phyloP scores from a whole-genome alignment of 805 yeast species.

The Candida nitratophila region DNA sequence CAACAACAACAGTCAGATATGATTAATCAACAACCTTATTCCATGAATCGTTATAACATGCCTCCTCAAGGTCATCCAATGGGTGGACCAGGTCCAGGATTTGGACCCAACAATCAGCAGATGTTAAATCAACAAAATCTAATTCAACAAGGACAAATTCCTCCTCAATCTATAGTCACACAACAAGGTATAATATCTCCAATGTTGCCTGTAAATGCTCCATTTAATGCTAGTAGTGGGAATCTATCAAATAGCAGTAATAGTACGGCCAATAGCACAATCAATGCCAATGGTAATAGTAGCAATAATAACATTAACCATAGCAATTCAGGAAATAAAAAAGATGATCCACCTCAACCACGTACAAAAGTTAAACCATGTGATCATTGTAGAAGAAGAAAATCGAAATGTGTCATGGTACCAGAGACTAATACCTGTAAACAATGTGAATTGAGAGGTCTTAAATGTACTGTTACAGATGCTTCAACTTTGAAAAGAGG shows the following conservation, averaged over 20 bases:
- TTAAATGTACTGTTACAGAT: slow-evolving; percentile 59
- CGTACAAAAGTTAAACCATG: slow-evolving; percentile 54
- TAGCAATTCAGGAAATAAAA: too few relatives aligned
- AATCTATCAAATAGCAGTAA: not conserved
- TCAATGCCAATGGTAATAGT: too few relatives aligned
- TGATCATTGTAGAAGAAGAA: slow-evolving; percentile 77
- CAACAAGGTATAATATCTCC: not conserved
- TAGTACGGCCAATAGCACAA: too few relatives aligned
- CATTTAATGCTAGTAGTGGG: not conserved
- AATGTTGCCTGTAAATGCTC: slow-evolving; percentile 3
- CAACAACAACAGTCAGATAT: slow-evolving; percentile 1
- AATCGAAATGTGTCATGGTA: slow-evolving; percentile 68
- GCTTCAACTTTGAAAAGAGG: slow-evolving; percentile 35
- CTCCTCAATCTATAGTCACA: slow-evolving; percentile 3
- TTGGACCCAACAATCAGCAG: slow-evolving; percentile 3
- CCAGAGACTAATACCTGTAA: slow-evolving; percentile 61
- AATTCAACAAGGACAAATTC: slow-evolving; percentile 4
- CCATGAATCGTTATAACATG: not conserved
- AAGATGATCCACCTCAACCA: slow-evolving; percentile 36
- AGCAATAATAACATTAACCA: too few relatives aligned
- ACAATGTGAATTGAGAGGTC: slow-evolving; percentile 67
- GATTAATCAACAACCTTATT: not conserved
- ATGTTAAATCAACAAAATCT: slow-evolving; percentile 6
- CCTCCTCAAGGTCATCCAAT: slow-evolving; percentile 4
- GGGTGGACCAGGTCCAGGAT: slow-evolving; percentile 7